A percentile compares a stretch with the other conserved stretches of the same genome.
phyloP scores from a whole-genome alignment of 2,329 filamentous ascomycete species.

The Sarocladium brachiariae region DNA sequence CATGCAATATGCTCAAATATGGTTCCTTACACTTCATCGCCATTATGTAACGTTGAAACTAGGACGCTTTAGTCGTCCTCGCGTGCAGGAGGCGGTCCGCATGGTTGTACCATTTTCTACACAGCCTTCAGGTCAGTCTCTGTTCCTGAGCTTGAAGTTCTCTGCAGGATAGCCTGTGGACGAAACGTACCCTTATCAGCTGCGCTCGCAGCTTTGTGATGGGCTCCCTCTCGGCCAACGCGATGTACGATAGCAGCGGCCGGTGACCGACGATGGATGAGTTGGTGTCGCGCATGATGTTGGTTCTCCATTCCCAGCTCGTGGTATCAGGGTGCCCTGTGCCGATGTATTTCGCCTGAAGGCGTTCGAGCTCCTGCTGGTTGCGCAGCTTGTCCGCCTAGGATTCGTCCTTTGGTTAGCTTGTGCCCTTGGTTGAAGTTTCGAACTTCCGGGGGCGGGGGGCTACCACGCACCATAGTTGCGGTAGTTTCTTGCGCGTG shows the following conservation, averaged over 20 bases:
- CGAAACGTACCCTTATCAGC: constrained; percentile 66
- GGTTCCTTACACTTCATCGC: too few species aligned
- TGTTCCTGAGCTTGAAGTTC: too few species aligned
- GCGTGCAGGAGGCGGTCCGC: constrained; percentile 49
- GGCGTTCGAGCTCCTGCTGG: constrained; percentile 93
- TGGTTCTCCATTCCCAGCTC: constrained; percentile 94
- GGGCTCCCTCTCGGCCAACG: constrained; percentile 80
- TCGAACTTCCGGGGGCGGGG: too few species aligned
- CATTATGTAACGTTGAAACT: not conserved
- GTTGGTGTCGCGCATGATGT: constrained; percentile 90
- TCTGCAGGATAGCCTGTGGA: too few species aligned
- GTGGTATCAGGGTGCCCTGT: constrained; percentile 96
- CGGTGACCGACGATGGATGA: constrained; percentile 86
- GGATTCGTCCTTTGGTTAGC: too few species aligned
- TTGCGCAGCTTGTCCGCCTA: constrained; percentile 96
- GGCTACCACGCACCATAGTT: not conserved
- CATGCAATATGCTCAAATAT: not conserved
- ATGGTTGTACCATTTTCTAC: constrained; percentile 65
- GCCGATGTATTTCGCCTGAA: constrained; percentile 92
- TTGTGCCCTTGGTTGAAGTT: too few species aligned
- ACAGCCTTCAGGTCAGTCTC: too few species aligned
- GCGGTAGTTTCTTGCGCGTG: too few species aligned
- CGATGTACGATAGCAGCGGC: constrained; percentile 80
- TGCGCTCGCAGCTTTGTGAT: constrained; percentile 71
- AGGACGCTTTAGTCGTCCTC: constrained; percentile 33